Base-by-base conservation (phyloP, 139 green algal species). In the Coccomyxa sp. region DNA sequence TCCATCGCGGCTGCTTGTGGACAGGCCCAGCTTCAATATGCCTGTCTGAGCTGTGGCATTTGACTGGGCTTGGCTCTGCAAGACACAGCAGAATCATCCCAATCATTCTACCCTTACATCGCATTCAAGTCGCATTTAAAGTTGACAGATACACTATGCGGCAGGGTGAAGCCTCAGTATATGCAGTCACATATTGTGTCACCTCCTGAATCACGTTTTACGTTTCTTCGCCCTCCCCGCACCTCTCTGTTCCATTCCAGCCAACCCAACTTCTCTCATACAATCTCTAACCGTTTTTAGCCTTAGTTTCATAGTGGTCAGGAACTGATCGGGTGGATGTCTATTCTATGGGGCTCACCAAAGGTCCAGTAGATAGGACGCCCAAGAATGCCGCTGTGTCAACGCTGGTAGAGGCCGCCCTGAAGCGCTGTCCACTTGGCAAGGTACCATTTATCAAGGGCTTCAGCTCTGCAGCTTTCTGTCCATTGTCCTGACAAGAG, bases 1-100 rank as follows among this genome's bases (percentile, higher is more conserved):
- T 51, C 79, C 82, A 16, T 86, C 71, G 17, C 81, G 82, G 38
- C 76, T 38, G n/a, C 82, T 67, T 17, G 17, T 71, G 76, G 67
- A 38, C 67, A 68, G 71, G 18, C 68, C 68, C 45, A 80, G 81
- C 71, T 80, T 75, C 71, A 81, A n/a, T 18, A 80, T 57, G 31
- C 80, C 71, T 16, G 21, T 77, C 25, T 31, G 71, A 18, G 71
- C 27, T 15, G 23, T 38, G 71, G 21, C 14, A 32, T 38, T 45
- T 31, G 71, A 77, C 23, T 31, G 71, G 25, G 71, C 1, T 77
- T 18, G 27, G 71, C 27, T 18, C 71, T 77, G 71, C n/a, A 45
- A 77, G 71, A 1, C 63, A 71, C 38, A 51, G 38, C 38, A 11
- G 38, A 7, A 11, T 51, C 38, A 11, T 51, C 38, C 38, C 38